Evolutionary conservation across 2,329 filamentous ascomycete genomes (phyloP), one percentile per base, ranked within the genome.

Genomic region (Purpureocillium takamizusanense): DNA sequence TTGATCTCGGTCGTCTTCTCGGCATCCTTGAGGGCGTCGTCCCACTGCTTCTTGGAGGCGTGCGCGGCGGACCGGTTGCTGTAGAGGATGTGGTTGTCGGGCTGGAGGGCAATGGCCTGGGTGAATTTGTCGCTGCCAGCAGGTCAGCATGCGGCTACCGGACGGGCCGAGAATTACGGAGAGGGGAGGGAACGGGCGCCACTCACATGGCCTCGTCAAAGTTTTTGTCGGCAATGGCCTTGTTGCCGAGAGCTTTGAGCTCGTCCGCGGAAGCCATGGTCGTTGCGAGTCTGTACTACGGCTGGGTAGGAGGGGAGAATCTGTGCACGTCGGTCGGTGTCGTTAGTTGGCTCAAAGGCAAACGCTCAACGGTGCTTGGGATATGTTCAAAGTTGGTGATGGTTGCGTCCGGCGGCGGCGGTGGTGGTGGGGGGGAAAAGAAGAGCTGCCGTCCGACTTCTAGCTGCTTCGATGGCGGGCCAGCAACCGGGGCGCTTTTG

Each of bases 241-340:
- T 94, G 75, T 98, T 98, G 72, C 90, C 92, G 61, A 92, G 83
- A 56, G 89, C 87, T 74, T 98, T 98, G 56, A 98, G 79, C 77
- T 90, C 76, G 62, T 82, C 78, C 51, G 76, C 77, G 45, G 73
- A 74, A 53, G 74, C 64, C 75, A 78, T 79, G 38, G 30, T 46
- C 41, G 36, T 15, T 16, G 21, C 33, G 34, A 31, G 37, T 42
- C 34, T 28, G 31, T 35, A 42, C 15, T 4, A 29, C n/a, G n/a
- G n/a, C 18, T n/a, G 13, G 21, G 10, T 25, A 6, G 21, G 6
- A 5, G 21, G 21, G 5, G 21, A 5, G 21, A 25, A 25, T 25
- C 10, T 5, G 6, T 25, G 21, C 21, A 25, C 21, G 21, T 25
- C 21, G 10, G 21, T 25, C 5, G 6, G 21, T 25, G 6, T 25